Evolutionary conservation across 768 basidiomycete species (phyloP).

Genomic region (Chiua virens): DNA sequence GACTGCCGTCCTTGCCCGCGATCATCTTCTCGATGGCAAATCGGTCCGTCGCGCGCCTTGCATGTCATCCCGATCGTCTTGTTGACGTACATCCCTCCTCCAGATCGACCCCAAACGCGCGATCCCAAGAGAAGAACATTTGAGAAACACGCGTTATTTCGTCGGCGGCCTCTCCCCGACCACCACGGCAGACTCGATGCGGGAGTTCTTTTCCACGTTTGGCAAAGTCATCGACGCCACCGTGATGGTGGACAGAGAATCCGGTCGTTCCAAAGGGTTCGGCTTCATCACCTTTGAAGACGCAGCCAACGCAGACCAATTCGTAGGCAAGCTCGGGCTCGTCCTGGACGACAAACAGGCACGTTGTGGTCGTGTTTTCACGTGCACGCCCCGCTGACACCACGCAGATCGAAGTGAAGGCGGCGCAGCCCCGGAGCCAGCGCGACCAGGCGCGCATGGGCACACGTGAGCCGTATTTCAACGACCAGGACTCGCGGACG

Average conservation of each 20-base stretch:
- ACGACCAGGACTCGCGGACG: constrained; percentile 37
- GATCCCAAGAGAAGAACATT: constrained; percentile 79
- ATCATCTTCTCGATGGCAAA: constrained; percentile 79
- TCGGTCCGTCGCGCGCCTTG: constrained; percentile 43
- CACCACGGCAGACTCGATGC: constrained; percentile 72
- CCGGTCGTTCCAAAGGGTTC: constrained; percentile 76
- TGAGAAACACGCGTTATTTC: constrained; percentile 75
- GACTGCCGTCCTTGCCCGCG: constrained; percentile 60
- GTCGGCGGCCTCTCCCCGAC: constrained; percentile 71
- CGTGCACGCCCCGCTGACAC: no score
- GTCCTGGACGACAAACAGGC: constrained; percentile 79
- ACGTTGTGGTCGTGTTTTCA: constrained; percentile 24
- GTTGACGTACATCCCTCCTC: neutral
- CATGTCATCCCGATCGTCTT: neutral
- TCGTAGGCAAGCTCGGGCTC: constrained; percentile 66
- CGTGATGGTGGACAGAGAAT: constrained; percentile 82
- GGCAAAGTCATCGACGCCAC: constrained; percentile 84
- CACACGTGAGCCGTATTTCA: constrained; percentile 31
- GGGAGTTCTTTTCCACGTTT: constrained; percentile 65
- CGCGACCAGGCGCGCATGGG: constrained; percentile 51
- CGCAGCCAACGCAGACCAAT: constrained; percentile 57
- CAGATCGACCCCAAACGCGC: constrained; percentile 90
- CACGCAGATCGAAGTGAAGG: constrained; percentile 76
- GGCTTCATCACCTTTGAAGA: constrained; percentile 84
- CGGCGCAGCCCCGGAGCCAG: constrained; percentile 71